These are phyloP conservation scores for Pichia deserticola DNA, from an alignment of 805 yeast species.

Conservation along the genomic window DNA sequence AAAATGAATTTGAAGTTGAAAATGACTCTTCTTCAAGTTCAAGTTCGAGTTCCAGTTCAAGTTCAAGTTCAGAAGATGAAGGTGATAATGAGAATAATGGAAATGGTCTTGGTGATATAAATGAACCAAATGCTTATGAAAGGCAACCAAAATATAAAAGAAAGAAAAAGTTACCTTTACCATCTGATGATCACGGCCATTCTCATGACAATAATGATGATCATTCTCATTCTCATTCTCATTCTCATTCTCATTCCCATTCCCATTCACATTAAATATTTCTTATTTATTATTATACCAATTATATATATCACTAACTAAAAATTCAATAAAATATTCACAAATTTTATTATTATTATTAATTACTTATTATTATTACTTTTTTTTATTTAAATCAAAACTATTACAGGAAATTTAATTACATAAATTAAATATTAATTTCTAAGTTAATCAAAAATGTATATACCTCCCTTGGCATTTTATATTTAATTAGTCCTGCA, in stretches of 20 bases:
- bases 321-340: too few relatives aligned
- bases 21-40: background rate
- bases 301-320: background rate
- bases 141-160: conserved; percentile 61
- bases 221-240: background rate
- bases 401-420: too few relatives aligned
- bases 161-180: conserved; percentile 13
- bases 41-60: conserved; percentile 4
- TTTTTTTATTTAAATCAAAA: background rate
- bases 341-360: too few relatives aligned
- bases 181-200: conserved; percentile 9
- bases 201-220: conserved; percentile 5
- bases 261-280: background rate
- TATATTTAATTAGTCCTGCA: conserved; percentile 91
- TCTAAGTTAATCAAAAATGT: conserved; percentile 63
- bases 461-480: conserved; percentile 83
- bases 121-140: conserved; percentile 74
- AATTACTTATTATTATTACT: too few relatives aligned
- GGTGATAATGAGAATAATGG: conserved; percentile 8
- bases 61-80: conserved; percentile 14
- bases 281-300: background rate
- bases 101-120: background rate
- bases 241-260: background rate
- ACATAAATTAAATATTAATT: conserved; percentile 18
- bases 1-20: conserved; percentile 30